A percentile compares a stretch with the other conserved stretches of the same genome.
Conservation (phyloP, 441 rosid species). For the Jatropha multifida region DNA sequence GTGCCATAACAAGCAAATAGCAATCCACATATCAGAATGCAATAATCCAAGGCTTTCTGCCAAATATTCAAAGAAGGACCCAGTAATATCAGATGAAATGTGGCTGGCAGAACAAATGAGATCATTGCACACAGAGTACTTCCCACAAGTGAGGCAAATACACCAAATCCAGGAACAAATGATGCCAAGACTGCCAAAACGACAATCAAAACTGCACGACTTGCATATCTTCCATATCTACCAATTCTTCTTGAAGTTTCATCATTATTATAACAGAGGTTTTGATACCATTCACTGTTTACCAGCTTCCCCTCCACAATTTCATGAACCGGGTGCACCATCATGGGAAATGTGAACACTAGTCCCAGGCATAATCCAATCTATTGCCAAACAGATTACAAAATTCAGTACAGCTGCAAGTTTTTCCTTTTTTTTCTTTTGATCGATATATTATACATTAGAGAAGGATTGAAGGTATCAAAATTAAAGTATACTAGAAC, state of each 20-base stretch:
- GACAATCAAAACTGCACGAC: constrained; percentile 54
- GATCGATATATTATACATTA: too few relatives aligned
- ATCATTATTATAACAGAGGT: constrained; percentile 28
- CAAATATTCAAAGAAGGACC: constrained; percentile 59
- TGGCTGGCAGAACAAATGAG: constrained; percentile 83
- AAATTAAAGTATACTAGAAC: not conserved
- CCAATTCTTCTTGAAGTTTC: constrained; percentile 33
- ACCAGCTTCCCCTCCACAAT: constrained; percentile 72
- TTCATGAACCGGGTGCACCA: constrained; percentile 83
- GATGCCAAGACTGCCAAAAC: constrained; percentile 64
- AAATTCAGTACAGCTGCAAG: not conserved
- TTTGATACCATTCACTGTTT: constrained; percentile 42
- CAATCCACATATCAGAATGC: constrained; percentile 60
- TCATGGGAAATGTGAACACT: constrained; percentile 77
- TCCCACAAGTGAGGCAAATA: constrained; percentile 71
- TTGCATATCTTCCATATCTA: constrained; percentile 30
- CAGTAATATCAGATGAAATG: constrained; percentile 63
- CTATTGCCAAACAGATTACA: constrained; percentile 38
- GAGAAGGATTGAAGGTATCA: not conserved
- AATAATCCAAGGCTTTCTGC: constrained; percentile 59
- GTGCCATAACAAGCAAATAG: constrained; percentile 72
- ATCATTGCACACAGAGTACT: constrained; percentile 78
- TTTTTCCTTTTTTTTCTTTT: too few relatives aligned
- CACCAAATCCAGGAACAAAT: constrained; percentile 66
- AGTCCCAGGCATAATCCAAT: constrained; percentile 84